Evolutionary conservation across 192 early-diverging fungal genomes (phyloP), one percentile per base, ranked within the genome.

Genomic region (Coemansia sp.): DNA sequence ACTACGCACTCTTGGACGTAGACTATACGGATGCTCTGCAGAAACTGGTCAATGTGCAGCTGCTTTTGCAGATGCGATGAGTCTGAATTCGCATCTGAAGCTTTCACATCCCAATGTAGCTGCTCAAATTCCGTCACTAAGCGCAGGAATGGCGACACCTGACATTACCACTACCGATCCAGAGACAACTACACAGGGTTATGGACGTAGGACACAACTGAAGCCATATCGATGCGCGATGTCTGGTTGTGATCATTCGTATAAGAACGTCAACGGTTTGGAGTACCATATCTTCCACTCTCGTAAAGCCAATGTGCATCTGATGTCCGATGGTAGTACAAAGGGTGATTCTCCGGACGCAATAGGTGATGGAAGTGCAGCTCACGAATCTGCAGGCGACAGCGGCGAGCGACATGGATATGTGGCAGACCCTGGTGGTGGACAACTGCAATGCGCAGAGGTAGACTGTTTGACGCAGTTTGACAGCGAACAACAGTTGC

Each of bases 191-290:
- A 16, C 19, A 27, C 51, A 27, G 24, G 10, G 51, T 27, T 26
- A 23, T 41, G 38, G 53, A 47, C 21, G 7, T 16, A 38, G 10
- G 34, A 38, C 6, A 1, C 49, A 62, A 49, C 16, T 63, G 7
- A 75, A 70, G 65, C 89, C 91, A 8, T 93, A 86, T 65, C 78
- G 84, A 34, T 93, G 91, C 41, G 86, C 81, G 0, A 85, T 88
- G 65, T 56, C 78, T 1, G 86, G 82, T 7, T 93, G 92, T 48
- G 74, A 82, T 26, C 89, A 88, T 57, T 74, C 78, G 21, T 93
- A 93, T 75, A 92, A 91, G 65, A 93, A 93, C 64, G 86, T 92
- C 67, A 92, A 90, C 54, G 92, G 92, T n/a, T 76, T 93, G 4
- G 85, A 89, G 67, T 92, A 92, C 63, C 91, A 92, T 50, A 81